Evolutionary conservation across 1,139 yeast species (phyloP).

Genomic region (Saccharomyces hybrid): DNA sequence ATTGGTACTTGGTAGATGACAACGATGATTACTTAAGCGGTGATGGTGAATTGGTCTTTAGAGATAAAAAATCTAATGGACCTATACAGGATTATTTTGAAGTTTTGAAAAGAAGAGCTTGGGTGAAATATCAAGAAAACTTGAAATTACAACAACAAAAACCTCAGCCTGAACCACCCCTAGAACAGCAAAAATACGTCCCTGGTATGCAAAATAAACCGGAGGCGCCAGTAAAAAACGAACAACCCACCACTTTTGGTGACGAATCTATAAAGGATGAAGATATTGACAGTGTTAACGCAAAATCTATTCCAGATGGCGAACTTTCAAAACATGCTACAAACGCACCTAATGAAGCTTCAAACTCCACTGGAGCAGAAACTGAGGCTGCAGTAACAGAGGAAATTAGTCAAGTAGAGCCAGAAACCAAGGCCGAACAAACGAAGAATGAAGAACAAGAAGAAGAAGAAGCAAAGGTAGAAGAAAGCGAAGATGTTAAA

Average conservation of each 20-base stretch:
- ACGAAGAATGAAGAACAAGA: conserved; percentile 3
- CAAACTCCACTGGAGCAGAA: not conserved
- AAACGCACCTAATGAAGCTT: not conserved
- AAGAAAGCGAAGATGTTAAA: not conserved
- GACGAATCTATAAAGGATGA: conserved; percentile 14
- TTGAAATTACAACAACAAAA: conserved; percentile 1
- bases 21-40: conserved; percentile 53
- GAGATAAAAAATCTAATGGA: conserved; percentile 43
- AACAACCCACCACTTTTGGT: not conserved
- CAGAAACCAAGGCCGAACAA: conserved; percentile 4
- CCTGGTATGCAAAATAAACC: not conserved
- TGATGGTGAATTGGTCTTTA: conserved; percentile 66
- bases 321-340: conserved; percentile 15
- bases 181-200: not conserved
- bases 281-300: conserved; percentile 1
- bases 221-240: not conserved
- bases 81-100: conserved; percentile 56
- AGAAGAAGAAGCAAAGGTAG: no score
- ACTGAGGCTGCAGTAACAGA: conserved; percentile 4
- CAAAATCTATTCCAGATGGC: conserved; percentile 3
- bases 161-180: not conserved
- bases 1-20: conserved; percentile 54
- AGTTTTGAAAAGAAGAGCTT: conserved; percentile 45
- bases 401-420: conserved; percentile 6
- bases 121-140: conserved; percentile 22